Evolutionary conservation across 345 rosid species (phyloP).

Genomic region (Rhodomyrtus tomentosa): DNA sequence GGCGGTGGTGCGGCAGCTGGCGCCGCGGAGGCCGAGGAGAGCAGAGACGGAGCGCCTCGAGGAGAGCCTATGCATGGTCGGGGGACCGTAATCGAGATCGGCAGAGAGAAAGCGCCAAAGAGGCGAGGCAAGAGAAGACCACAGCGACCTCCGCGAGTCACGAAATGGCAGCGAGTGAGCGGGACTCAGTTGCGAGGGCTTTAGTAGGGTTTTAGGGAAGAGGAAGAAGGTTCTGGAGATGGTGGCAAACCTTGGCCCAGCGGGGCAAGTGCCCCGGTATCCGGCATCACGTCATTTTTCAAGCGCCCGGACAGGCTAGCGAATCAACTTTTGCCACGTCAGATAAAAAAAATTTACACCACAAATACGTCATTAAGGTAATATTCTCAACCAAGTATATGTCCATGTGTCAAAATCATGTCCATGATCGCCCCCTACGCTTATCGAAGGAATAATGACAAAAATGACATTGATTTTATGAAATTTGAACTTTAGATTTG

Average conservation of each 20-base stretch:
- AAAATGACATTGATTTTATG: too few species aligned
- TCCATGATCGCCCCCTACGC: too few species aligned
- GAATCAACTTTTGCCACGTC: neutral
- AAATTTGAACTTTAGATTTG: too few species aligned
- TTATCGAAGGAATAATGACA: too few species aligned
- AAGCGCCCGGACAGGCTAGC: too few species aligned
- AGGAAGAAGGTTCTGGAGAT: slow-evolving; percentile 60
- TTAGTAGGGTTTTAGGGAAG: slow-evolving; percentile 40
- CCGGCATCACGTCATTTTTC: neutral
- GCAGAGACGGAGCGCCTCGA: slow-evolving; percentile 59
- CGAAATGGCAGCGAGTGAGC: neutral
- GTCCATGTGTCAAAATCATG: too few species aligned
- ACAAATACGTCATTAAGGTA: neutral
- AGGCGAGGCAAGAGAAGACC: neutral
- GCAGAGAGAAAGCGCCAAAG: neutral
- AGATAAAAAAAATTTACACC: neutral
- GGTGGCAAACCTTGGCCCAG: neutral
- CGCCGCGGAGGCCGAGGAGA: slow-evolving; percentile 29
- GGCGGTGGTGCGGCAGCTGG: slow-evolving; percentile 20
- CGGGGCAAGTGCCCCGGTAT: neutral
- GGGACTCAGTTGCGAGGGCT: slow-evolving; percentile 1
- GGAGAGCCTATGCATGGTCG: slow-evolving; percentile 56
- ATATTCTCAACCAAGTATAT: neutral
- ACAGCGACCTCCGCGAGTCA: neutral
- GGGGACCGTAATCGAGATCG: neutral